phyloP scores from a whole-genome alignment of 345 rosid species.

The Salix purpurea region DNA sequence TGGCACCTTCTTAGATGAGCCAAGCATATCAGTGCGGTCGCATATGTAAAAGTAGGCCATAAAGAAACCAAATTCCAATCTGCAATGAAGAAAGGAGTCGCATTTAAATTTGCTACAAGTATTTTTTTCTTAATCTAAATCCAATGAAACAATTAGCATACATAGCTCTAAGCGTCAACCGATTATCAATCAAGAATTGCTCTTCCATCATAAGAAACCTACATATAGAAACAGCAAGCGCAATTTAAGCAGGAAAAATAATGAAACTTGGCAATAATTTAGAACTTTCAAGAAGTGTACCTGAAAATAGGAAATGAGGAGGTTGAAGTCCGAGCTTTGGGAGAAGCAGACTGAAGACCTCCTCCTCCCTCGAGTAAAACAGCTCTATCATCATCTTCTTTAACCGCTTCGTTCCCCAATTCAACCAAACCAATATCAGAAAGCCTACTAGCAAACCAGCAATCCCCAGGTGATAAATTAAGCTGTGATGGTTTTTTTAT shows the following conservation, averaged over 20 bases:
- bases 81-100: slow-evolving; percentile 22
- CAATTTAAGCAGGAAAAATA: slow-evolving; percentile 2
- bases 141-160: slow-evolving; percentile 31
- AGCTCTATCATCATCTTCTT: slow-evolving; percentile 81
- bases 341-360: slow-evolving; percentile 77
- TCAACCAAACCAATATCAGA: slow-evolving; percentile 78
- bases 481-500: too few relatives aligned
- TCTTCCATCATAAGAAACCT: slow-evolving; percentile 84
- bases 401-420: slow-evolving; percentile 43
- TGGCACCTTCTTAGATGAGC: slow-evolving; percentile 70
- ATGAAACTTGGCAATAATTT: background rate
- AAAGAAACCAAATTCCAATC: slow-evolving; percentile 70
- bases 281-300: slow-evolving; percentile 21
- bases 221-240: slow-evolving; percentile 7
- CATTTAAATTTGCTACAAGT: background rate
- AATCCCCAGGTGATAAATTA: background rate
- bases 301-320: slow-evolving; percentile 59
- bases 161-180: slow-evolving; percentile 83
- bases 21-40: slow-evolving; percentile 84
- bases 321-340: slow-evolving; percentile 46
- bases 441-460: slow-evolving; percentile 51
- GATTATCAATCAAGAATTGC: slow-evolving; percentile 77
- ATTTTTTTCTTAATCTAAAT: background rate
- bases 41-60: slow-evolving; percentile 70
- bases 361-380: slow-evolving; percentile 73